Percentiles rank a stretch among this genome's conserved stretches.
phyloP scores from a whole-genome alignment of 768 basidiomycete species.

The Lactifluus hygrophoroides region DNA sequence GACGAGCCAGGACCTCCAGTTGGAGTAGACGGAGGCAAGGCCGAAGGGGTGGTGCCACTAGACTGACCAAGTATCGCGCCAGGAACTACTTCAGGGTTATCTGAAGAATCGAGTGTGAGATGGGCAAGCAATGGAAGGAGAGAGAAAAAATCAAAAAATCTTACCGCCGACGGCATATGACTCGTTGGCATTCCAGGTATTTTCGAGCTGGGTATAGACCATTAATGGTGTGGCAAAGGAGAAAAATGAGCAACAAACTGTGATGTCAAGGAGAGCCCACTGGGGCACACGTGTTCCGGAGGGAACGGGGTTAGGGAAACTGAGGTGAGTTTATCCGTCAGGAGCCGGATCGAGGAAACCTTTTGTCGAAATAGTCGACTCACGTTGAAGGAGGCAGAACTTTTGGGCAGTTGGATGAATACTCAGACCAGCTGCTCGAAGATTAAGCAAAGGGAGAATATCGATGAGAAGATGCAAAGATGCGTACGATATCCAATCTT shows the following conservation, averaged over 20 bases:
- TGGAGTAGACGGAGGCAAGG: neutral
- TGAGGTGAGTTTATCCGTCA: neutral
- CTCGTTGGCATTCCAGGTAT: neutral
- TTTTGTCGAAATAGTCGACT: neutral
- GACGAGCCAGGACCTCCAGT: too few relatives aligned
- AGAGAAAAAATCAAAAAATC: neutral
- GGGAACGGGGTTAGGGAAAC: constrained; percentile 7
- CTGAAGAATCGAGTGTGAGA: neutral
- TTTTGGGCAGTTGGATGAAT: neutral
- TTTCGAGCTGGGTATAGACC: neutral
- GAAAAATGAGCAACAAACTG: neutral
- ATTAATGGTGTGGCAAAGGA: neutral
- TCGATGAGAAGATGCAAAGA: neutral
- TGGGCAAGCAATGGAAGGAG: too few relatives aligned
- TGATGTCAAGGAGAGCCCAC: constrained; percentile 3
- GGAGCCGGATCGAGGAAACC: neutral
- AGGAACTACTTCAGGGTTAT: neutral
- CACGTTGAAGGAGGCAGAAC: neutral
- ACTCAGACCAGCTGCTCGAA: neutral
- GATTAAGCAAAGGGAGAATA: neutral
- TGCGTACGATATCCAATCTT: neutral
- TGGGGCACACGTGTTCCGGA: neutral
- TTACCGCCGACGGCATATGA: neutral
- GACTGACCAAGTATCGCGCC: neutral
- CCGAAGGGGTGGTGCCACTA: neutral